Evolutionary conservation across 257 asterid species (phyloP).

Genomic region (Salvia miltiorrhiza): DNA sequence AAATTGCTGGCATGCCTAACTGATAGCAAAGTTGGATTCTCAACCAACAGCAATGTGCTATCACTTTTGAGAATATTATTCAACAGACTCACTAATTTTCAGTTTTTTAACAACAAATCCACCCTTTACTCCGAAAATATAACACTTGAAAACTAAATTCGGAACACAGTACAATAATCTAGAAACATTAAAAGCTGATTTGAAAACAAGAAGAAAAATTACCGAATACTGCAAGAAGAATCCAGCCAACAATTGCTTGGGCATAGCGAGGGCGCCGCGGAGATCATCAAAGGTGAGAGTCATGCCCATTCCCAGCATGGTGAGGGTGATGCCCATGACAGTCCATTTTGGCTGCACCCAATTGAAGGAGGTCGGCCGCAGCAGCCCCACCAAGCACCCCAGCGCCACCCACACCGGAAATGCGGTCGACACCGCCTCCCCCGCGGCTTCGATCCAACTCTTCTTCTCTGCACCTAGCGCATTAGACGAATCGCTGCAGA

Average conservation of each 20-base stretch:
- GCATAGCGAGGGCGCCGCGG: constrained; percentile 84
- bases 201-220: not conserved
- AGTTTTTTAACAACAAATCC: not conserved
- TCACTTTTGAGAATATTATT: not conserved
- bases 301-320: constrained; percentile 99
- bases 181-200: too few relatives aligned
- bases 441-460: constrained; percentile 52
- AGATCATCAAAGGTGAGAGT: constrained; percentile 85
- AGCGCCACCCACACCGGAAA: constrained; percentile 87
- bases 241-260: constrained; percentile 67
- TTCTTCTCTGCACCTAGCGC: constrained; percentile 26
- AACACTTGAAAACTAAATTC: not conserved
- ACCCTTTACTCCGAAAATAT: not conserved
- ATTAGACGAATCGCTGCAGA: constrained; percentile 54
- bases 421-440: constrained; percentile 68
- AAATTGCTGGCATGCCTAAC: not conserved
- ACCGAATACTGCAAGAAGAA: constrained; percentile 82
- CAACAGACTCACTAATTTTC: not conserved
- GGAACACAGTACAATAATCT: too few relatives aligned
- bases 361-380: constrained; percentile 55
- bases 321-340: constrained; percentile 74
- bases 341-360: constrained; percentile 89
- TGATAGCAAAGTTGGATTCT: not conserved
- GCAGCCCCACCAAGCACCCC: constrained; percentile 73
- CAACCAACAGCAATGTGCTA: not conserved